Conservation (phyloP, 441 rosid genomes). For the Erodium trifolium region DNA sequence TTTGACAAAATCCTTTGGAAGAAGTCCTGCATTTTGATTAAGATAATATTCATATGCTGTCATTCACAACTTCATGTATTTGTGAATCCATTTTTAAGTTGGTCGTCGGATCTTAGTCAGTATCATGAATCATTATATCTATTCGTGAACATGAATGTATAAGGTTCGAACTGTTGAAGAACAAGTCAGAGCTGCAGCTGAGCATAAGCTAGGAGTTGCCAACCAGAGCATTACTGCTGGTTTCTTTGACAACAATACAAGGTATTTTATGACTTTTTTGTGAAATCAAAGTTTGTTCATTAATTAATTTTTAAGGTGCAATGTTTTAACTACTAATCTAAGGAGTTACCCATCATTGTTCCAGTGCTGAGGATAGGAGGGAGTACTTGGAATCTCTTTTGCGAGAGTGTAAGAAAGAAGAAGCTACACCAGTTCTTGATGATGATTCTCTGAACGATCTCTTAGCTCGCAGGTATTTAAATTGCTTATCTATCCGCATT, state of each 20-base stretch:
- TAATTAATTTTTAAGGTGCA: constrained; percentile 1
- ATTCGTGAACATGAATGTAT: constrained; percentile 11
- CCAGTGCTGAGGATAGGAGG: constrained; percentile 91
- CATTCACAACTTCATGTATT: neutral
- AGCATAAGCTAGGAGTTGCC: constrained; percentile 95
- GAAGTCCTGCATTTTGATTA: too few species aligned
- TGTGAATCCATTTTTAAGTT: neutral
- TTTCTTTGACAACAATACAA: constrained; percentile 87
- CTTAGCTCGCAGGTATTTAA: constrained; percentile 71
- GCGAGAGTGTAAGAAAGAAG: constrained; percentile 89
- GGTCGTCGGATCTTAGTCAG: neutral
- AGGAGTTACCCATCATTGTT: constrained; percentile 14
- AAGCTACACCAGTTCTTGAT: constrained; percentile 75
- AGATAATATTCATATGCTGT: neutral
- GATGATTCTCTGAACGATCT: constrained; percentile 77
- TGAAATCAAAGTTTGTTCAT: constrained; percentile 10
- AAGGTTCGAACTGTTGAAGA: constrained; percentile 94
- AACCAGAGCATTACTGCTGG: constrained; percentile 98
- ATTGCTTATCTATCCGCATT: constrained; percentile 11
- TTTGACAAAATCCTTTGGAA: too few species aligned
- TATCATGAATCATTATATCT: neutral
- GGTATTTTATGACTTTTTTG: constrained; percentile 31
- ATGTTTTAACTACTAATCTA: constrained; percentile 13
- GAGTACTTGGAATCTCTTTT: constrained; percentile 86
- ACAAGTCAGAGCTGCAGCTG: constrained; percentile 93